Evolutionary conservation across 495 filamentous ascomycete species (phyloP).

Genomic region (Lentithecium fluviatile): DNA sequence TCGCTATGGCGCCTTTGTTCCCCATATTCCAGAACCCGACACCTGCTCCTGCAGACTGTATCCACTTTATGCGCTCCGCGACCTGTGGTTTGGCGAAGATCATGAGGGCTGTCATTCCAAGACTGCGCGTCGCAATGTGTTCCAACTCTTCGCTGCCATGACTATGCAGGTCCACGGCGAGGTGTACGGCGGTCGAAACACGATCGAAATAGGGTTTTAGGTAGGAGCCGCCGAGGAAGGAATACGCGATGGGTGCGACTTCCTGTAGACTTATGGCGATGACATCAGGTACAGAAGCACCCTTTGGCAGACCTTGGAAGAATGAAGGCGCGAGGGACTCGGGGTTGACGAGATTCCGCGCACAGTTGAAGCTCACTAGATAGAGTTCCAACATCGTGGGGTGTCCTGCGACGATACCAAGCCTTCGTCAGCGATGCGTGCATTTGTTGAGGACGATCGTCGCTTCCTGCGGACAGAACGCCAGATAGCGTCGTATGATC

Average conservation of each 20-base stretch:
- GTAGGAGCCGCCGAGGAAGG: slow-evolving; percentile 82
- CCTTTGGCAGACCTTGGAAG: slow-evolving; percentile 60
- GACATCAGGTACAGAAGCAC: slow-evolving; percentile 40
- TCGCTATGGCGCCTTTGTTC: slow-evolving; percentile 88
- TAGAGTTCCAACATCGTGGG: slow-evolving; percentile 54
- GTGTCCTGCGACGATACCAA: neutral
- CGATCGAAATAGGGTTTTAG: slow-evolving; percentile 71
- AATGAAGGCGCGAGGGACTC: slow-evolving; percentile 68
- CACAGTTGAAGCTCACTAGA: slow-evolving; percentile 90
- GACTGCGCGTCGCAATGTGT: slow-evolving; percentile 60
- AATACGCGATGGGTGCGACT: slow-evolving; percentile 75
- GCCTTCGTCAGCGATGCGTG: neutral
- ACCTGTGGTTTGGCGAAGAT: slow-evolving; percentile 66
- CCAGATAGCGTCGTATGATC: no score
- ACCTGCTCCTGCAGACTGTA: slow-evolving; percentile 73
- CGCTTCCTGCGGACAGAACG: neutral
- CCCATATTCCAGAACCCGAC: slow-evolving; percentile 80
- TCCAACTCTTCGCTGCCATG: slow-evolving; percentile 44
- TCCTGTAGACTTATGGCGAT: slow-evolving; percentile 74
- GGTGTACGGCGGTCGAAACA: slow-evolving; percentile 65
- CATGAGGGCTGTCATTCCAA: slow-evolving; percentile 87
- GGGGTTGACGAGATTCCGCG: slow-evolving; percentile 60
- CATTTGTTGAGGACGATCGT: neutral
- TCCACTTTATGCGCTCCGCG: slow-evolving; percentile 52
- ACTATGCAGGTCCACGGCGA: slow-evolving; percentile 52